Percentiles rank a stretch among this genome's conserved stretches.
phyloP scores from a whole-genome alignment of 768 basidiomycete species.

The Calocera viscosa region DNA sequence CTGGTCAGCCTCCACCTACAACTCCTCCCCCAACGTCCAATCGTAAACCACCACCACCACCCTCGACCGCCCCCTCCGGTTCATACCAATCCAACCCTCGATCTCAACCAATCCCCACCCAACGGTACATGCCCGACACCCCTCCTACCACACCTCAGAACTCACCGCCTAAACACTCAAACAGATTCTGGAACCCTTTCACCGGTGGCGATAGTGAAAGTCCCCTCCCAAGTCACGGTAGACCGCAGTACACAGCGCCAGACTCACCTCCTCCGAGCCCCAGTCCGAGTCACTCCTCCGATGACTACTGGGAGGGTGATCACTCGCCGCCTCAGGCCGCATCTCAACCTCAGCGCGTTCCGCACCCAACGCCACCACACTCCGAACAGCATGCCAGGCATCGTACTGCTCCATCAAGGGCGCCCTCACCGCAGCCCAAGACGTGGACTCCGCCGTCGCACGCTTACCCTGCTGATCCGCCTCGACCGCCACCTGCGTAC shows the following conservation, averaged over 20 bases:
- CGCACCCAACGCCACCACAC: not conserved
- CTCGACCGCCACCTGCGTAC: not conserved
- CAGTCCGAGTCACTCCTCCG: not conserved
- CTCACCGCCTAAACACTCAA: not conserved
- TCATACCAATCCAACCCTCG: not conserved
- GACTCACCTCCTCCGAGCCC: not conserved
- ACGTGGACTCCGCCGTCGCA: not conserved
- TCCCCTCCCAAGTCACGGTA: not conserved
- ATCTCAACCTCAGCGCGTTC: not conserved
- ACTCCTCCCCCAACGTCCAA: not conserved
- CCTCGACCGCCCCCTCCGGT: not conserved
- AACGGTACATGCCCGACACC: not conserved
- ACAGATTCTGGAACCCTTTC: slow-evolving; percentile 4
- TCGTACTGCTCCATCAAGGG: not conserved
- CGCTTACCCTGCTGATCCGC: not conserved
- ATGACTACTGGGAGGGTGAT: not conserved
- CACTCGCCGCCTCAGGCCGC: not conserved
- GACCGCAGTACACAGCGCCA: not conserved
- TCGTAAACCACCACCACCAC: not conserved
- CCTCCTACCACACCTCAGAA: not conserved
- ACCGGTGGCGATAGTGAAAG: not conserved
- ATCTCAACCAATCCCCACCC: not conserved
- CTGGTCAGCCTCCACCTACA: not conserved
- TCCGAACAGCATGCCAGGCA: not conserved
- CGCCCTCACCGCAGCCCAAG: not conserved